These are phyloP conservation scores for Solanum stenotomum DNA, from an alignment of 257 asterid species.

Conservation along the genomic window DNA sequence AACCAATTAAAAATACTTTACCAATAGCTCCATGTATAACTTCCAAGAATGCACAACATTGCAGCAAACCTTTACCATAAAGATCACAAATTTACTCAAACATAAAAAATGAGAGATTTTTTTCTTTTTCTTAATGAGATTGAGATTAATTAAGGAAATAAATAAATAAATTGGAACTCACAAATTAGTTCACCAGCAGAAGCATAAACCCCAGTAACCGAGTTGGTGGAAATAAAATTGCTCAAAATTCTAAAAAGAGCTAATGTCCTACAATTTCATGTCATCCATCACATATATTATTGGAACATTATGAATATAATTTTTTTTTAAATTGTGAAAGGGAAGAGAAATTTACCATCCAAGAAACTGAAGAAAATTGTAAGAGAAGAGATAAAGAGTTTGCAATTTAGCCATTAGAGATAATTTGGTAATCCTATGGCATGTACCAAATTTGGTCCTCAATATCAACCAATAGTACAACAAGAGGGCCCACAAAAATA, in stretches of 20 bases:
- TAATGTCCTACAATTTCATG: constrained; percentile 37
- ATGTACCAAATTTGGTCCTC: neutral
- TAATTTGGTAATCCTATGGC: neutral
- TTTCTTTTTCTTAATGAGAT: neutral
- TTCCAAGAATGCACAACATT: constrained; percentile 79
- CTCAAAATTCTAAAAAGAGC: constrained; percentile 51
- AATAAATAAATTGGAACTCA: constrained; percentile 16
- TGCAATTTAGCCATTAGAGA: constrained; percentile 30
- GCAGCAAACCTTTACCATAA: constrained; percentile 54
- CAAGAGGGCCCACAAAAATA: neutral
- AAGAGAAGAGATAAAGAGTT: constrained; percentile 48
- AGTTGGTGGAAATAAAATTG: constrained; percentile 33
- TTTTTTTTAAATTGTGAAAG: neutral
- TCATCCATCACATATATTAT: neutral
- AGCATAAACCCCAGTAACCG: constrained; percentile 48
- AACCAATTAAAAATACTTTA: constrained; percentile 11
- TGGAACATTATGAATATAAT: neutral
- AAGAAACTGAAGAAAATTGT: constrained; percentile 52
- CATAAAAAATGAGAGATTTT: neutral
- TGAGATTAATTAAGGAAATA: neutral
- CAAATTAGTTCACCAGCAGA: constrained; percentile 72
- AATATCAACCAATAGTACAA: neutral
- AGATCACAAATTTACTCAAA: constrained; percentile 3
- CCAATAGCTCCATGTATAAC: constrained; percentile 90
- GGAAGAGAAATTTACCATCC: constrained; percentile 53